Conservation (phyloP, 1,284 basidiomycete species). For the Pascua guehoae region DNA sequence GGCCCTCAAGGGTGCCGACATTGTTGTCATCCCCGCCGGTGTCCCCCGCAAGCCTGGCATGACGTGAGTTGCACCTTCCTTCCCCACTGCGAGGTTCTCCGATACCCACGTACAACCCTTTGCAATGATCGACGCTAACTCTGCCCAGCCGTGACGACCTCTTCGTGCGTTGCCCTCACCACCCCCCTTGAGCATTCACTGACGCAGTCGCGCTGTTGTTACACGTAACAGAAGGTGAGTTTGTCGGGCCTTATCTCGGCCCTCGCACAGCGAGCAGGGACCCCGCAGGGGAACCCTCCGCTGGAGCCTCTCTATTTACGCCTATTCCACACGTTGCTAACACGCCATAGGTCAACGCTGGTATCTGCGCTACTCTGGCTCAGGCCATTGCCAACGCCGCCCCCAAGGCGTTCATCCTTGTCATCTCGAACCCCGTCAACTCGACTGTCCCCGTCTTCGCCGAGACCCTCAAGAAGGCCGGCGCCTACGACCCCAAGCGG, state of each 20-base stretch:
- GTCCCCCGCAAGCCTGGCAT: conserved; percentile 81
- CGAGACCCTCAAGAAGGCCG: conserved; percentile 85
- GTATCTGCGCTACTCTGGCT: conserved; percentile 88
- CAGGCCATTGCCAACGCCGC: conserved; percentile 78
- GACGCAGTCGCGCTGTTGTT: too few relatives aligned
- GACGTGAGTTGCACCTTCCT: conserved; percentile 51
- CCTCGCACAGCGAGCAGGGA: background rate
- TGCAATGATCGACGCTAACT: conserved; percentile 4
- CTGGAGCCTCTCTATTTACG: too few relatives aligned
- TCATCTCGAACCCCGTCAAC: conserved; percentile 88
- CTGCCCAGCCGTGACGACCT: conserved; percentile 78
- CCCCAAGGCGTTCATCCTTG: conserved; percentile 85
- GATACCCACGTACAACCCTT: background rate
- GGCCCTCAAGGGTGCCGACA: conserved; percentile 51
- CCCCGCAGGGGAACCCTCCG: background rate
- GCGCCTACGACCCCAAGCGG: conserved; percentile 81
- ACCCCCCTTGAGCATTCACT: too few relatives aligned
- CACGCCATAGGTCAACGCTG: conserved; percentile 45
- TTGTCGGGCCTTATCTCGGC: background rate
- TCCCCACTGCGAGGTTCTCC: background rate
- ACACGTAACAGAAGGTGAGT: conserved; percentile 28
- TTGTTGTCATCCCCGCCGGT: conserved; percentile 97
- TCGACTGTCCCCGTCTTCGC: conserved; percentile 95
- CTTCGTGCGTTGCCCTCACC: conserved; percentile 65
- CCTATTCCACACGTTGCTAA: too few relatives aligned